Percentiles rank a stretch among this genome's conserved stretches.
Evolutionary conservation across 176 grass and related monocot genomes (phyloP).

Genomic region (Bothriochloa decipiens): DNA sequence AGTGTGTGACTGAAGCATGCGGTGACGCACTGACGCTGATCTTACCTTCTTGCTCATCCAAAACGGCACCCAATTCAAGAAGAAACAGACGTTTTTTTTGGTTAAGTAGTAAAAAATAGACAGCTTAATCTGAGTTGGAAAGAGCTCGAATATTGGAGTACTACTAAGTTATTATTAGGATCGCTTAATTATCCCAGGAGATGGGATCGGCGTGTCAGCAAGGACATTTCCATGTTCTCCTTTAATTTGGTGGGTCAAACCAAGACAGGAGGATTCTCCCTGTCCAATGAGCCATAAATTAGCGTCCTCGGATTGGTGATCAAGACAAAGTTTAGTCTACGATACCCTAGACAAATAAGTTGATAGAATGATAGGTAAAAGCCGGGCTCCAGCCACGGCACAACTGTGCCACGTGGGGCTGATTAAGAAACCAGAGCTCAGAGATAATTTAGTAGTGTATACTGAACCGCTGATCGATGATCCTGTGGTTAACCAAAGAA

Average conservation of each 20-base stretch:
- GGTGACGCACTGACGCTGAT: background rate
- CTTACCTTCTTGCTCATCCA: too few relatives aligned
- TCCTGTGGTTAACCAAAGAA: background rate
- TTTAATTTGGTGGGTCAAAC: background rate
- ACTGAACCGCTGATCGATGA: background rate
- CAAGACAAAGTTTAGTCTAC: background rate
- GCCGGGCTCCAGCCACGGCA: background rate
- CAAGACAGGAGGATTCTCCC: background rate
- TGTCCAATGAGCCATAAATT: background rate
- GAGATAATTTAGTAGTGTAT: background rate
- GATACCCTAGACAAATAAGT: background rate
- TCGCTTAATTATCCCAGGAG: background rate
- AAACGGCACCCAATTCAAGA: background rate
- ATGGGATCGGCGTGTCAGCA: background rate
- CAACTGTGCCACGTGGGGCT: slow-evolving; percentile 15
- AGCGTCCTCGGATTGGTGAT: background rate
- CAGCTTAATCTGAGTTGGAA: too few relatives aligned
- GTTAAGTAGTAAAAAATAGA: background rate
- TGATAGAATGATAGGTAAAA: background rate
- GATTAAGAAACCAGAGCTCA: background rate
- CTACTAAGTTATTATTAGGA: too few relatives aligned
- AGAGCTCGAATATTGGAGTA: too few relatives aligned
- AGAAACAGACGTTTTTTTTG: background rate
- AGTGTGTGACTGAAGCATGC: background rate
- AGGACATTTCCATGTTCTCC: background rate